These are phyloP conservation scores for Exidia glandulosa DNA, from an alignment of 768 basidiomycete genomes.

Conservation along the genomic window DNA sequence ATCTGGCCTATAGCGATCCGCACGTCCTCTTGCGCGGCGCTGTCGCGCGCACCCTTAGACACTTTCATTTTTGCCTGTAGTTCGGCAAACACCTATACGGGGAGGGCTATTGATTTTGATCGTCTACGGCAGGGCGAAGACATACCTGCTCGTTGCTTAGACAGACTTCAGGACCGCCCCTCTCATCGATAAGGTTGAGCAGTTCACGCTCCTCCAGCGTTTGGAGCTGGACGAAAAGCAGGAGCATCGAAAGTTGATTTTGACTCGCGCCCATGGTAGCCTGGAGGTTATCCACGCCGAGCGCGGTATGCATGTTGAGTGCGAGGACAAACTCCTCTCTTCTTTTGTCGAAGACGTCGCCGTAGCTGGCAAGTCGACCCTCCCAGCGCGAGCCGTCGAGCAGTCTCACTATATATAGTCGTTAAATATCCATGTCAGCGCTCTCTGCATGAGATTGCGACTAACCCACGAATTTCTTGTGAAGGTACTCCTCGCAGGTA, in stretches of 20 bases:
- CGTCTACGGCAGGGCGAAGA: background rate
- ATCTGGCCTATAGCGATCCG: background rate
- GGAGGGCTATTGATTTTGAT: background rate
- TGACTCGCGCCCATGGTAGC: slow-evolving; percentile 14
- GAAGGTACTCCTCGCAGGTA: slow-evolving; percentile 34
- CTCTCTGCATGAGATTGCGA: background rate
- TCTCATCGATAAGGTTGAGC: slow-evolving; percentile 24
- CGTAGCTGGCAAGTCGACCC: slow-evolving; percentile 12
- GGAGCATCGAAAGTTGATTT: slow-evolving; percentile 13
- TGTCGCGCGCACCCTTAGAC: background rate
- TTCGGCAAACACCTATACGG: background rate
- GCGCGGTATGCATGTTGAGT: slow-evolving; percentile 27
- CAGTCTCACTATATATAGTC: slow-evolving; percentile 10
- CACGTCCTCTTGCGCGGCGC: background rate
- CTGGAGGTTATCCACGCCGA: slow-evolving; percentile 26
- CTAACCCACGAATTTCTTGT: slow-evolving; percentile 29
- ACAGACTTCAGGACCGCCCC: slow-evolving; percentile 27
- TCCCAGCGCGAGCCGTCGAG: slow-evolving; percentile 19
- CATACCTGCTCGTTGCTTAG: slow-evolving; percentile 24
- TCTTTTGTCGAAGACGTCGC: slow-evolving; percentile 19
- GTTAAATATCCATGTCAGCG: background rate
- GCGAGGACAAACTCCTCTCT: slow-evolving; percentile 25
- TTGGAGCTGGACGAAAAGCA: slow-evolving; percentile 28
- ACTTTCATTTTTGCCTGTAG: background rate
- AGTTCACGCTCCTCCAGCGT: slow-evolving; percentile 30